Base-by-base conservation (phyloP, 2,329 filamentous ascomycete species). In the Pyrenophora graminea region DNA sequence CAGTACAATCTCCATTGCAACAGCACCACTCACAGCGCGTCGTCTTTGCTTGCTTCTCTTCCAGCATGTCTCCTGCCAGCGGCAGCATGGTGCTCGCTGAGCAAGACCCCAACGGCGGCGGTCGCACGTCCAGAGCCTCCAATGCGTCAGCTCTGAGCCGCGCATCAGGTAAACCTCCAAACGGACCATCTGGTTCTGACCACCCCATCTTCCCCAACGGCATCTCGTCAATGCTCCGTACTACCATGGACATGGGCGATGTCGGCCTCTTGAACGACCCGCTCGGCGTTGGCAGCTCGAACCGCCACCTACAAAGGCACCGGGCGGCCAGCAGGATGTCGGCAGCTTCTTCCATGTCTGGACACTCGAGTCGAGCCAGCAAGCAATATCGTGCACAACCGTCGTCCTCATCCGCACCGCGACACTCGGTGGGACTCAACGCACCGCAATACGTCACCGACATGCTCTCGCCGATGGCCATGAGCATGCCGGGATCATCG, bases 141-240 rank as follows among this genome's bases (percentile, higher is more conserved):
- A 76, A 76, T 62, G 58, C 76, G 46, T 80, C 78, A 19, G 67
- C 62, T 19, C 62, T 61, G 40, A 73, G 72, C 40, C 65, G 71
- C 32, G 67, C 67, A 32, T 64, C 67, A 41, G 62, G 68, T 51
- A 67, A 68, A 55, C 52, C 58, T 13, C 55, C 53, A 48, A 58
- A 55, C 51, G 64, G 58, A 55, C 62, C 50, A 49, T 62, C 39
- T 45, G 69, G 50, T 51, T 62, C 67, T 25, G 65, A 71, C 55
- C 66, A 62, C 53, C 66, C 66, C 43, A 68, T 66, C 45, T 68
- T 71, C 48, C 53, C 49, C 4, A 48, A 39, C 21, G 76, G 74
- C 34, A 73, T 80, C 53, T 68, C 77, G 66, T 78, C 75, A 55
- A 80, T 80, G 78, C 75, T 80, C 48, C 75, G 76, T 51, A 80